phyloP scores from a whole-genome alignment of 2,329 filamentous ascomycete species.

The Akanthomyces dipterigenus region DNA sequence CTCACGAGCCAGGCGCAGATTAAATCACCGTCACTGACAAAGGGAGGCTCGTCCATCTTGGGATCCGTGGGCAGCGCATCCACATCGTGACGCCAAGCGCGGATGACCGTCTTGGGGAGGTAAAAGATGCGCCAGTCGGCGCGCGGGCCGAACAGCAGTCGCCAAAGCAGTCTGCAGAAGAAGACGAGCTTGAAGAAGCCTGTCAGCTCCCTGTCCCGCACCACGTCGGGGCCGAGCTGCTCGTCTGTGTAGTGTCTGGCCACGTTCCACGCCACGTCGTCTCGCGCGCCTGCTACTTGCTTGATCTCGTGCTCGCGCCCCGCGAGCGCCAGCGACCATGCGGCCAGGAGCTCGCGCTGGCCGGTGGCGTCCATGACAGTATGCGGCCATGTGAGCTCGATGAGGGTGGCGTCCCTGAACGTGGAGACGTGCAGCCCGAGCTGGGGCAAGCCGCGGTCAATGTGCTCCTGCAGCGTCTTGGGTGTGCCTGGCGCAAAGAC shows the following conservation, averaged over 20 bases:
- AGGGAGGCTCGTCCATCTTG: conserved; percentile 20
- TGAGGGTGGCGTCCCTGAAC: conserved; percentile 40
- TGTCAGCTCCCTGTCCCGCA: not conserved
- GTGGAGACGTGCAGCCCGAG: not conserved
- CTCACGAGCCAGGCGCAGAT: conserved; percentile 32
- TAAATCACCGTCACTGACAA: conserved; percentile 38
- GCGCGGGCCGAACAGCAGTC: not conserved
- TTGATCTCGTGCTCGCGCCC: conserved; percentile 34
- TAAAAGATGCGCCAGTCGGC: not conserved
- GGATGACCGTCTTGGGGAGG: not conserved
- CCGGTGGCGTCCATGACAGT: conserved; percentile 39
- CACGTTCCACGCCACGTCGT: not conserved
- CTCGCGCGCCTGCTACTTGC: conserved; percentile 16
- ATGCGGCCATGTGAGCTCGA: conserved; percentile 39
- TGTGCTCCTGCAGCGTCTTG: not conserved
- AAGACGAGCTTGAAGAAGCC: not conserved
- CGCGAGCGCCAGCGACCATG: conserved; percentile 37
- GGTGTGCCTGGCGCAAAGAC: not conserved
- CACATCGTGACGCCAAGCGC: not conserved
- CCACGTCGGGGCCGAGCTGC: not conserved
- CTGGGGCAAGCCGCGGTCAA: not conserved
- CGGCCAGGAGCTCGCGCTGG: conserved; percentile 31
- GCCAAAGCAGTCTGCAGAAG: not conserved
- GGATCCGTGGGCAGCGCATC: conserved; percentile 18
- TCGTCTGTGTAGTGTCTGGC: not conserved